Evolutionary conservation across 1,284 basidiomycete genomes (phyloP), one percentile per base, ranked within the genome.

Genomic region (Puccinia horiana): DNA sequence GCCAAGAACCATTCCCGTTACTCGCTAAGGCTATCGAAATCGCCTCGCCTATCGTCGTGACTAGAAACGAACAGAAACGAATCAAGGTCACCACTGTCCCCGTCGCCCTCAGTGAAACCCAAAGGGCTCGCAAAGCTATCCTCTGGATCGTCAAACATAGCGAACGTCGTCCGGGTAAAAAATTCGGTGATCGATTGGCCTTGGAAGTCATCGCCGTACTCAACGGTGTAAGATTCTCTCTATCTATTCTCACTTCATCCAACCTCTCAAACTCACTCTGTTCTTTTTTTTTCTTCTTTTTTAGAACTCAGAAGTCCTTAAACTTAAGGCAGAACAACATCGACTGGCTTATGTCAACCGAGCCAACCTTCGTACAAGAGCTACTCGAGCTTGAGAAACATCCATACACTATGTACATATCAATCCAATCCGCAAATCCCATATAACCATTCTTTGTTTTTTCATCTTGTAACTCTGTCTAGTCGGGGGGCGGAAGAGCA

Each of bases 251-350:
- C 40, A 73, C 65, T 23, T 16, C 14, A 9, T 49, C 23, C 18
- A 72, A 29, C 11, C 37, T n/a, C n/a, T 42, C 44, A 44, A 29
- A 52, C 26, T 16, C 44, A 52, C 42, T 40, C 67, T 37, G 18
- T 52, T 18, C 32, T 52, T 32, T 23, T 52, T 18, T 29, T 78
- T 67, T 1, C n/a, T 70, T 12, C 37, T 20, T 35, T 58, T 44
- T 37, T 35, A 81, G 80, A 81, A 54, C 26, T 81, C 80, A 14
- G 80, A 81, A 40, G 73, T 69, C 44, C 58, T 81, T 8, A 65
- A 56, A 49, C 61, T 81, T 32, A 81, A 81, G 42, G 80, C 80
- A 65, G 80, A 81, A 65, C 72, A 75, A n/a, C 80, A 81, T 54
- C 40, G 61, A 67, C 44, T 81, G 74, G 80, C 80, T 3, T 75